Conservation (phyloP, 805 yeast species). For the Clavispora phyllophila region DNA sequence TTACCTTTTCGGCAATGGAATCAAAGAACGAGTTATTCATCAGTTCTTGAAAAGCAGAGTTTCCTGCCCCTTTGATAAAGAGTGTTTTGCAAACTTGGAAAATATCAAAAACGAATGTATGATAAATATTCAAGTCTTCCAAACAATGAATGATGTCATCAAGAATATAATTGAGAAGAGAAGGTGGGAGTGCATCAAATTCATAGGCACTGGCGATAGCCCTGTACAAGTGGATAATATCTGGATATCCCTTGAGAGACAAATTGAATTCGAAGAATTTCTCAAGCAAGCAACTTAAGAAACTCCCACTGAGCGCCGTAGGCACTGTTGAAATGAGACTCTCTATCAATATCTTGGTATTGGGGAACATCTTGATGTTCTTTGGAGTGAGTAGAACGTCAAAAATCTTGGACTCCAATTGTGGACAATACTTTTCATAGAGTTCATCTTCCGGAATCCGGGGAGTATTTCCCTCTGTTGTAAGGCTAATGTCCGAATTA, state of each 20-base stretch:
- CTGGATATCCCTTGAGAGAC: conserved; percentile 20
- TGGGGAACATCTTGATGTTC: conserved; percentile 18
- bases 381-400: conserved; percentile 18
- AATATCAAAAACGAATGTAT: conserved; percentile 25
- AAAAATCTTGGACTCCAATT: conserved; percentile 24
- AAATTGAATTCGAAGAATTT: conserved; percentile 16
- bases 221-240: conserved; percentile 24
- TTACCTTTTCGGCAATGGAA: conserved; percentile 10
- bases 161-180: conserved; percentile 18
- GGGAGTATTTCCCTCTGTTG: conserved; percentile 12
- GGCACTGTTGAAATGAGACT: conserved; percentile 19
- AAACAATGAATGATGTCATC: conserved; percentile 21
- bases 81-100: conserved; percentile 19
- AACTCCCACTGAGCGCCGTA: conserved; percentile 11
- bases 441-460: background rate
- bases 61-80: conserved; percentile 7
- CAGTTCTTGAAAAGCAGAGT: conserved; percentile 1
- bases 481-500: conserved; percentile 38
- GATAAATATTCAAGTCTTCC: conserved; percentile 21
- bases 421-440: conserved; percentile 3
- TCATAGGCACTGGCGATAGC: conserved; percentile 18
- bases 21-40: conserved; percentile 14
- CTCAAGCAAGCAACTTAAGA: conserved; percentile 15
- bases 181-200: conserved; percentile 12
- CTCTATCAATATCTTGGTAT: conserved; percentile 25